These are phyloP conservation scores for Macrolepiota dolichaula DNA, from an alignment of 768 basidiomycete species.

Conservation along the genomic window DNA sequence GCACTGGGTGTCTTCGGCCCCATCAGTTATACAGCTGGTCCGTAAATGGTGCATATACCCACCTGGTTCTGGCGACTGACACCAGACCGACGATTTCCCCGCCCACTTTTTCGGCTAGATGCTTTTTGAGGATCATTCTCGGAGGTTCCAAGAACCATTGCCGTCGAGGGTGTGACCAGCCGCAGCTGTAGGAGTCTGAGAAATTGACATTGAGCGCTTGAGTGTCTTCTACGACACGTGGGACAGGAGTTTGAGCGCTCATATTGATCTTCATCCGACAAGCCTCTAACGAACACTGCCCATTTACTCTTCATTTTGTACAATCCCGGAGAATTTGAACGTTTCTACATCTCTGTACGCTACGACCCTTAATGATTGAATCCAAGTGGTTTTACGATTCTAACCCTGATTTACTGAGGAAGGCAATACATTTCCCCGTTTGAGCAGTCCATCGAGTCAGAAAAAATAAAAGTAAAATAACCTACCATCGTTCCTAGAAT, in stretches of 20 bases:
- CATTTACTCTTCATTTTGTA: background rate
- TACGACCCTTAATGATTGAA: too few relatives aligned
- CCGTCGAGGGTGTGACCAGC: background rate
- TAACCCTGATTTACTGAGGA: too few relatives aligned
- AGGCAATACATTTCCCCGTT: background rate
- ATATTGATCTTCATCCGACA: background rate
- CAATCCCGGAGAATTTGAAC: too few relatives aligned
- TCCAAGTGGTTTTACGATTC: too few relatives aligned
- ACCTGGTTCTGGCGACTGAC: background rate
- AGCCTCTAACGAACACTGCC: background rate
- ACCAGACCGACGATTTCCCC: conserved; percentile 7
- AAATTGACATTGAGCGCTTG: too few relatives aligned
- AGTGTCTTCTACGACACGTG: too few relatives aligned
- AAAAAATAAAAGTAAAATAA: background rate
- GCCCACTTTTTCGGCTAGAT: background rate
- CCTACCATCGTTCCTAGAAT: background rate
- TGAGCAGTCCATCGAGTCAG: too few relatives aligned
- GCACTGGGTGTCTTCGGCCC: background rate
- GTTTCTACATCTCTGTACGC: too few relatives aligned
- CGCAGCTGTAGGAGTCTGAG: background rate
- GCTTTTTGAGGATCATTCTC: background rate
- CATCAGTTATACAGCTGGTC: background rate
- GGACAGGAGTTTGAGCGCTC: too few relatives aligned
- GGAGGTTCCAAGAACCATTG: conserved; percentile 9
- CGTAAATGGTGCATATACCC: background rate